These are phyloP conservation scores for Pseudoperonospora humuli DNA, from an alignment of 352 stramenopile species.

Conservation along the genomic window DNA sequence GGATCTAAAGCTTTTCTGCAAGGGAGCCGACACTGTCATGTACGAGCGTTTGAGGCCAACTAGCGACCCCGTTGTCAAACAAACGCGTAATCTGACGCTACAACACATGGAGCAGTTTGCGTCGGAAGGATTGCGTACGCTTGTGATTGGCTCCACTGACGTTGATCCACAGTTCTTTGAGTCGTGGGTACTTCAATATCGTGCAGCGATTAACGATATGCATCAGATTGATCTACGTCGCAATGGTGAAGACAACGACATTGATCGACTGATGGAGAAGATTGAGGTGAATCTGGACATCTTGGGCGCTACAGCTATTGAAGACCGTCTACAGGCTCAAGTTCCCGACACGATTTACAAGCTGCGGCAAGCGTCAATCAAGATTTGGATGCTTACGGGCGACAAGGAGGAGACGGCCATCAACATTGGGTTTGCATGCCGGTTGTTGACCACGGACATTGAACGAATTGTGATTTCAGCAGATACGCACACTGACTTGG, in stretches of 20 bases:
- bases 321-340: constrained; percentile 89
- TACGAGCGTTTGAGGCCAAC: constrained; percentile 65
- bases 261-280: constrained; percentile 76
- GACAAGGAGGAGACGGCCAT: constrained; percentile 95
- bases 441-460: constrained; percentile 89
- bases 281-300: constrained; percentile 85
- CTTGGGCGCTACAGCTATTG: constrained; percentile 89
- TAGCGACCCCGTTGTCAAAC: constrained; percentile 32
- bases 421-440: constrained; percentile 93
- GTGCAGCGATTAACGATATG: constrained; percentile 79
- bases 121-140: constrained; percentile 82
- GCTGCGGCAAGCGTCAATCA: constrained; percentile 88
- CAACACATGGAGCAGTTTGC: constrained; percentile 87
- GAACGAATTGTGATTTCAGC: constrained; percentile 79
- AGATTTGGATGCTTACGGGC: constrained; percentile 93
- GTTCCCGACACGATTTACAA: constrained; percentile 90
- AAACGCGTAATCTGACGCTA: constrained; percentile 58
- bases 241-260: constrained; percentile 66
- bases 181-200: constrained; percentile 61
- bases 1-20: constrained; percentile 72
- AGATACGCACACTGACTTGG: constrained; percentile 63
- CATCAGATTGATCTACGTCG: constrained; percentile 75
- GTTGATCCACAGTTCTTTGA: constrained; percentile 57
- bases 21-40: constrained; percentile 87
- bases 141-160: constrained; percentile 71